Evolutionary conservation across 208 protist genomes (phyloP).

Genomic region (Balamuthia mandrillaris): DNA sequence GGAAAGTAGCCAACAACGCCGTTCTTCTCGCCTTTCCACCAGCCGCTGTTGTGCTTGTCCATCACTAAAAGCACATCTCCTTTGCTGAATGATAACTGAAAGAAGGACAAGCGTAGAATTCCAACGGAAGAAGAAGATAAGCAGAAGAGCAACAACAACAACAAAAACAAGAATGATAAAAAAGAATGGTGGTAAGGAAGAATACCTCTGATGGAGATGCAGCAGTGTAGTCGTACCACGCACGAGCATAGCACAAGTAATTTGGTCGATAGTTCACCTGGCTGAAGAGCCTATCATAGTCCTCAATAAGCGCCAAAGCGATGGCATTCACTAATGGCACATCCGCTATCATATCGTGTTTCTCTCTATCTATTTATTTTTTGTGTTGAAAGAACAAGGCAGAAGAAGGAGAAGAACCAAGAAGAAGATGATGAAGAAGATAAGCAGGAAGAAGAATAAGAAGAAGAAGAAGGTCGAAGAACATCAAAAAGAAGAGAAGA

Average conservation of each 20-base stretch:
- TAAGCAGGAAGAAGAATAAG: no score
- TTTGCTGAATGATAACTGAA: background rate
- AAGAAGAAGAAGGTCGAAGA: background rate
- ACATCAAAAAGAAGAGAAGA: no score
- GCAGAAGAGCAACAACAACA: background rate
- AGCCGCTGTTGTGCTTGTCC: slow-evolving; percentile 3
- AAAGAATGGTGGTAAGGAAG: no score
- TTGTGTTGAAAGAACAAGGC: no score
- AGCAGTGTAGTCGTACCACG: no score
- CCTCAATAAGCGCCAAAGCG: background rate
- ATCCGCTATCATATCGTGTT: background rate
- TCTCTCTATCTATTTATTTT: background rate
- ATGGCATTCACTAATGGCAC: background rate
- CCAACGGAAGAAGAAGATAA: background rate
- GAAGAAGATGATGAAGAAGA: no score
- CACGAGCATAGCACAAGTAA: slow-evolving; percentile 22
- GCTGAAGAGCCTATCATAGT: background rate
- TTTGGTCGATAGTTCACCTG: background rate
- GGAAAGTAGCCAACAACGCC: slow-evolving; percentile 32
- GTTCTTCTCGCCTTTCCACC: no score
- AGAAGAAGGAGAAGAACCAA: no score
- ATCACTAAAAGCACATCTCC: slow-evolving; percentile 9
- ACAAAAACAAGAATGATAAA: background rate
- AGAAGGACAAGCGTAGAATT: no score
- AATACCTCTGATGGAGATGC: no score